These are phyloP conservation scores for Lyophyllum shimeji DNA, from an alignment of 768 basidiomycete genomes.

Conservation along the genomic window DNA sequence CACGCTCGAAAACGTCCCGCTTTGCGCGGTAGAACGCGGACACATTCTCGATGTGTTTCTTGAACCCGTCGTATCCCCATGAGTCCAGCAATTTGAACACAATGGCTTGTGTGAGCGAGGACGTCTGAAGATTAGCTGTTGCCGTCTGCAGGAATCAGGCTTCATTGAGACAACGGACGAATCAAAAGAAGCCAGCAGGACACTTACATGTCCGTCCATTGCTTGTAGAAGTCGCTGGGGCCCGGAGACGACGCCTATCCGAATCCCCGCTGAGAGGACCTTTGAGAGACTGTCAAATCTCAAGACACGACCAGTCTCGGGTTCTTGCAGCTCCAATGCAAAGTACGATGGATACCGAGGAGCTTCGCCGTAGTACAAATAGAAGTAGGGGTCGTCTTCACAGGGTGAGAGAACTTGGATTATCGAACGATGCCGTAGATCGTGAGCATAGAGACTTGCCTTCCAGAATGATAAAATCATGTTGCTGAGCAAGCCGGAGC, in stretches of 20 bases:
- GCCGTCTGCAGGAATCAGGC: conserved; percentile 17
- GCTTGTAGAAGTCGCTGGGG: conserved; percentile 61
- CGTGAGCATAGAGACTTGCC: conserved; percentile 36
- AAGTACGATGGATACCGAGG: conserved; percentile 76
- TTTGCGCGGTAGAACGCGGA: conserved; percentile 66
- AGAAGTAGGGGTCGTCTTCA: conserved; percentile 75
- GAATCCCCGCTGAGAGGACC: conserved; percentile 68
- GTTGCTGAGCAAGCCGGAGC: conserved; percentile 62
- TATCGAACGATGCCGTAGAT: neutral
- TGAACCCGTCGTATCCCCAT: conserved; percentile 75
- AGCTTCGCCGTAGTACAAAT: conserved; percentile 67
- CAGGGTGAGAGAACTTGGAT: neutral
- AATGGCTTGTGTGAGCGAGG: conserved; percentile 59
- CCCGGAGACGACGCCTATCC: conserved; percentile 76
- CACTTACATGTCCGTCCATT: conserved; percentile 64
- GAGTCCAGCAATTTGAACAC: conserved; percentile 48
- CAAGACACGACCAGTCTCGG: conserved; percentile 69
- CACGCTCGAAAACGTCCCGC: conserved; percentile 68
- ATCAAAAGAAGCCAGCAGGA: neutral
- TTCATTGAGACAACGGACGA: too few relatives aligned
- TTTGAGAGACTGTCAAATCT: conserved; percentile 90
- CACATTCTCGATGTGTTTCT: conserved; percentile 62
- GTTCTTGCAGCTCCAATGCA: conserved; percentile 62
- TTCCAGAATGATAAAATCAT: conserved; percentile 81
- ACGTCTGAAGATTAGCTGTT: conserved; percentile 59